A percentile compares a stretch with the other conserved stretches of the same genome.
phyloP scores from a whole-genome alignment of 495 filamentous ascomycete genomes.

The Cairneyella variabilis region DNA sequence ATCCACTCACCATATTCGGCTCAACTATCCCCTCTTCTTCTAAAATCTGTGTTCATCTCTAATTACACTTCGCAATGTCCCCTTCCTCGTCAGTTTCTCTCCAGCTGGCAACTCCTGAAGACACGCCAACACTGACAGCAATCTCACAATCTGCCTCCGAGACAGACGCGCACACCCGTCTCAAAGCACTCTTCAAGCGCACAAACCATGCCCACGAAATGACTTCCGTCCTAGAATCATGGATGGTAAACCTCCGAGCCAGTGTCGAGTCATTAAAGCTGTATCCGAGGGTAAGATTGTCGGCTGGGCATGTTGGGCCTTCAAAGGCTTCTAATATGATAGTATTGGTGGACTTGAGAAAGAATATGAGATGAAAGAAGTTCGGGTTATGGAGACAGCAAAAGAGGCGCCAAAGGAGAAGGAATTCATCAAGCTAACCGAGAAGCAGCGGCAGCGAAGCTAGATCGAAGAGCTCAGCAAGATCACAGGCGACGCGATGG shows the following conservation, averaged over 20 bases:
- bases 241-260: background rate
- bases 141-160: slow-evolving; percentile 4
- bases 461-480: background rate
- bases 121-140: background rate
- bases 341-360: background rate
- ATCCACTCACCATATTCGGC: too few relatives aligned
- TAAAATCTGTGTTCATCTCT: background rate
- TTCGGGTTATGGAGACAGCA: background rate
- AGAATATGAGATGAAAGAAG: background rate
- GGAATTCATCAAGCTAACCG: background rate
- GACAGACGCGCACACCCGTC: slow-evolving; percentile 10
- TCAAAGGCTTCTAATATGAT: slow-evolving; percentile 1
- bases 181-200: background rate
- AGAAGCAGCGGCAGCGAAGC: background rate
- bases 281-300: background rate
- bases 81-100: background rate
- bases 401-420: background rate
- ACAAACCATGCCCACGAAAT: background rate
- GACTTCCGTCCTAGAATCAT: background rate
- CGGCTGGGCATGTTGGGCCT: slow-evolving; percentile 11
- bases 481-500: background rate
- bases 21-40: background rate
- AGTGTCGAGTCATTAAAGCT: slow-evolving; percentile 1
- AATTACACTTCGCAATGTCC: background rate
- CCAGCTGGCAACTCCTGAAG: background rate